Evolutionary conservation across 2,329 filamentous ascomycete species (phyloP).

Genomic region (Fusarium stilboides): DNA sequence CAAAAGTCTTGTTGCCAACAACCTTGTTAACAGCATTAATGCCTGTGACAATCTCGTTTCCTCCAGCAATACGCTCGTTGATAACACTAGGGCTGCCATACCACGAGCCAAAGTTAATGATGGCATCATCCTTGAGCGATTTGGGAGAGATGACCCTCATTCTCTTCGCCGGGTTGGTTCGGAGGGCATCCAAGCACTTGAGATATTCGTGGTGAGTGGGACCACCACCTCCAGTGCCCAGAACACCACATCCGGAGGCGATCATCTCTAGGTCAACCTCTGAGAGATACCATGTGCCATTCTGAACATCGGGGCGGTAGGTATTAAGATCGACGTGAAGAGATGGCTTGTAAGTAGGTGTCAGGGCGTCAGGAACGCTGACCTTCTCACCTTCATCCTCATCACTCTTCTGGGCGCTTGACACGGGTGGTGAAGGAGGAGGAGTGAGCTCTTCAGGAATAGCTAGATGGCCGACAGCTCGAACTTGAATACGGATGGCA

Average conservation of each 20-base stretch:
- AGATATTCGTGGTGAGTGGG: slow-evolving; percentile 61
- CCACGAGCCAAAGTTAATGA: slow-evolving; percentile 61
- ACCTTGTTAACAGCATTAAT: slow-evolving; percentile 56
- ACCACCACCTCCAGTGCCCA: slow-evolving; percentile 58
- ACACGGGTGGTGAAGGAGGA: slow-evolving; percentile 39
- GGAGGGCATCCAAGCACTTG: slow-evolving; percentile 57
- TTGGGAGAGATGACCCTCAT: slow-evolving; percentile 60
- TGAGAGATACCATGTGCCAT: slow-evolving; percentile 56
- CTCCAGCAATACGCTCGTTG: slow-evolving; percentile 56
- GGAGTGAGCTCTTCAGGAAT: slow-evolving; percentile 50
- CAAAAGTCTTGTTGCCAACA: slow-evolving; percentile 51
- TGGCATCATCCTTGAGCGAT: slow-evolving; percentile 56
- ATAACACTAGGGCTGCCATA: slow-evolving; percentile 62
- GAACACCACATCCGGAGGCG: slow-evolving; percentile 55
- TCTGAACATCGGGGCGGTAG: slow-evolving; percentile 52
- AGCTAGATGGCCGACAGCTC: slow-evolving; percentile 54
- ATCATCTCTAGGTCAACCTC: slow-evolving; percentile 57
- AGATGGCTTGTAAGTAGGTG: slow-evolving; percentile 53
- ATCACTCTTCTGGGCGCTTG: slow-evolving; percentile 24
- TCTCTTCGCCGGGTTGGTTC: slow-evolving; percentile 52
- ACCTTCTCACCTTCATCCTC: slow-evolving; percentile 49
- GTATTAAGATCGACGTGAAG: slow-evolving; percentile 50
- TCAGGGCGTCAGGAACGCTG: slow-evolving; percentile 50
- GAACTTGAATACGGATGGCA: slow-evolving; percentile 54
- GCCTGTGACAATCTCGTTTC: slow-evolving; percentile 56